Base-by-base conservation (phyloP, 2,329 filamentous ascomycete species). In the Nemania serpens region DNA sequence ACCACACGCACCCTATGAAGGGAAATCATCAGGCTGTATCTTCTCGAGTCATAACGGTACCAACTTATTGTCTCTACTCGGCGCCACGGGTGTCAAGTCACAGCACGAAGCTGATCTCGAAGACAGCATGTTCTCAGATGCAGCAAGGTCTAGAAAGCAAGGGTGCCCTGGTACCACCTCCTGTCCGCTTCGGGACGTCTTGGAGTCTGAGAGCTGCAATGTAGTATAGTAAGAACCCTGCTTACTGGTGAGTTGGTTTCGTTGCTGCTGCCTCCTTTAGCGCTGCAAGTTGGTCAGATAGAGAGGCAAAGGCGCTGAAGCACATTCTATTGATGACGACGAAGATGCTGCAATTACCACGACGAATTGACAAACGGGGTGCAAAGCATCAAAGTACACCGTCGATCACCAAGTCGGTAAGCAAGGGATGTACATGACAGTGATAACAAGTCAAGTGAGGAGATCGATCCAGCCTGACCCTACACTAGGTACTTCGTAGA, bases 191-290 rank as follows among this genome's bases (percentile, higher is more conserved):
- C 58, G 64, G 64, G 50, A 62, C 54, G 29, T 60, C 45, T 50
- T 53, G 42, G 57, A 50, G 34, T 46, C 17, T 37, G 53, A 53
- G 48, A 49, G 49, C 54, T 49, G 54, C 39, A 48, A 15, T 46
- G 25, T 37, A 47, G 52, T 55, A 53, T 59, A 60, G 58, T 62
- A 62, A 62, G 43, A 58, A 63, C 61, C 47, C 50, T 65, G 63
- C 59, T 64, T 64, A 64, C 62, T 62, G 56, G 54, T 53, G 42
- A 43, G 33, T 34, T 46, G 5, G 34, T 20, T 34, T 41, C 47
- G 45, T 54, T 50, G 59, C 22, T 50, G 54, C 51, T 57, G 36
- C 45, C 29, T 25, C 42, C 7, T 25, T 17, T 13, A 41, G 36
- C 33, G 41, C 37, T 58, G 50, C 42, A 34, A 15, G 20, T 42